Base-by-base conservation (phyloP, 2,329 filamentous ascomycete genomes). In the Aspergillus pseudoterreus region DNA sequence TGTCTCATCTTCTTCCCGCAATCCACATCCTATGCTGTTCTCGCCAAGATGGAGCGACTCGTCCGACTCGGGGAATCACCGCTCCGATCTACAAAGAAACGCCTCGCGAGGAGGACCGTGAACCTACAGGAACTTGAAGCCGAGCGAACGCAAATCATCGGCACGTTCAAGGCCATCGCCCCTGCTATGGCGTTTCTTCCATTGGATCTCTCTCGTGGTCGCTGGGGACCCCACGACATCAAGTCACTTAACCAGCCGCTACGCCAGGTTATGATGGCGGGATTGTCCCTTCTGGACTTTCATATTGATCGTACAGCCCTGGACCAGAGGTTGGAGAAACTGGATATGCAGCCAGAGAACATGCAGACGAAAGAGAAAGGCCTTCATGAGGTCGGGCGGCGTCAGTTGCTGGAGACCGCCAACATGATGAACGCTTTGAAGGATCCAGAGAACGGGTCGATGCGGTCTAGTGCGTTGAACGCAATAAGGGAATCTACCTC, bases 1-100 rank as follows among this genome's bases (percentile, higher is more conserved):
- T 73, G 69, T 9, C 47, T 80, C 1, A 47, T 79, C 4, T 63
- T 80, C 42, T 79, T 79, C 49, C 78, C 78, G 0, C 71, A 73
- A 43, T 80, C 78, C 0, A 76, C 78, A 0, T 78, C 77, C 0
- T 70, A 72, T 19, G 63, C 70, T 3, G 72, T 75, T 1, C 62
- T 80, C 0, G 60, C 51, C n/a, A 61, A 55, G 32, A 63, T 62
- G 54, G 62, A 64, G 52, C 57, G 50, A 6, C 51, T 73, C 0
- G 62, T 71, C 0, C 52, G 54, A n/a, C 47, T 66, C 6, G 49
- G 63, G 1, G 63, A 59, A 54, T 54, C 50, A 1, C 66, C 71
- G 0, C 47, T 76, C 4, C 62, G 66, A 3, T 53, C 58, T 3
- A 73, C 70, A 0, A 47, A 53, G 3, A 49, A 51, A 2, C 57